These are phyloP conservation scores for Phytopythium ostracodes DNA, from an alignment of 352 stramenopile genomes.

Conservation along the genomic window DNA sequence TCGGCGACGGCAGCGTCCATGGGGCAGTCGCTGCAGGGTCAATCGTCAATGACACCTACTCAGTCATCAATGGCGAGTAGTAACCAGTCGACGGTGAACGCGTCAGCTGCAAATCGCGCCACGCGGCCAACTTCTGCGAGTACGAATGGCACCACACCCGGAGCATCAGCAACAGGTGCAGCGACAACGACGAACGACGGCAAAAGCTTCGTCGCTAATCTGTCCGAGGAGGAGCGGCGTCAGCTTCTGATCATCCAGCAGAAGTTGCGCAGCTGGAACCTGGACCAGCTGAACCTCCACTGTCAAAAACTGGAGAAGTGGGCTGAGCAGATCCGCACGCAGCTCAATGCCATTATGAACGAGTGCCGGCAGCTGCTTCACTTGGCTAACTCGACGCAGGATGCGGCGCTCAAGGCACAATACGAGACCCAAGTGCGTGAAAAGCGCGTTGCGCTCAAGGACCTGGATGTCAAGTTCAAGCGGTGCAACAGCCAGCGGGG, in stretches of 20 bases:
- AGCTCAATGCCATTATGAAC: conserved; percentile 82
- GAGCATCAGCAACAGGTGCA: not conserved
- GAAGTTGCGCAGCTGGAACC: conserved; percentile 55
- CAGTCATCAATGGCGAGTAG: not conserved
- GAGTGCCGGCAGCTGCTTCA: conserved; percentile 79
- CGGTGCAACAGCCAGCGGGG: conserved; percentile 73
- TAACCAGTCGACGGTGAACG: not conserved
- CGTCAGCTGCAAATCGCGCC: not conserved
- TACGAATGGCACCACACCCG: conserved; percentile 10
- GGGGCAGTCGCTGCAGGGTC: conserved; percentile 2
- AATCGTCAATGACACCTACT: not conserved
- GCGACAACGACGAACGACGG: not conserved
- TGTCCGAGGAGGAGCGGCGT: conserved; percentile 63
- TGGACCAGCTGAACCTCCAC: conserved; percentile 74
- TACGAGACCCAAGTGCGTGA: conserved; percentile 71
- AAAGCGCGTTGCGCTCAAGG: conserved; percentile 65
- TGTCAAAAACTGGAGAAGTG: conserved; percentile 82
- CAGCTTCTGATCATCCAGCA: conserved; percentile 74
- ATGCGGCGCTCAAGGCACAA: conserved; percentile 48
- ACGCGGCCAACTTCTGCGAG: not conserved
- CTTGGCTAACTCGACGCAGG: conserved; percentile 66
- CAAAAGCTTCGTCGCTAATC: conserved; percentile 31
- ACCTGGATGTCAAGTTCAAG: conserved; percentile 78
- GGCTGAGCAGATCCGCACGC: conserved; percentile 69
- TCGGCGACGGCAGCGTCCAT: conserved; percentile 5